phyloP scores from a whole-genome alignment of 768 basidiomycete genomes.

The Pleurotus tuber-regium region DNA sequence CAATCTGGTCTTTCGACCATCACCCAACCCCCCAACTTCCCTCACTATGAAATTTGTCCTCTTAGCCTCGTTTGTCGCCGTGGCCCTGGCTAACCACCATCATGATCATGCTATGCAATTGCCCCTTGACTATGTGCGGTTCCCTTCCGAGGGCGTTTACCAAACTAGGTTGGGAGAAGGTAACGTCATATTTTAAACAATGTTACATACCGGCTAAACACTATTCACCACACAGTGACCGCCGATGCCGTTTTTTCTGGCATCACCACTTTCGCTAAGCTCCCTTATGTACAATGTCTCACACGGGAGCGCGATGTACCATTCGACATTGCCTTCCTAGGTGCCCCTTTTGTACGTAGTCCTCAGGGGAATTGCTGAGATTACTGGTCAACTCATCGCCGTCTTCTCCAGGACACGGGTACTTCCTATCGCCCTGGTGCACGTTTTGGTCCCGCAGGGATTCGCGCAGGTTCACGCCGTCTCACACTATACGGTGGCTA shows the following conservation, averaged over 20 bases:
- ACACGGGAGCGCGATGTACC: constrained; percentile 51
- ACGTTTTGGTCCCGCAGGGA: constrained; percentile 82
- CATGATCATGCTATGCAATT: constrained; percentile 51
- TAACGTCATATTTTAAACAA: constrained; percentile 17
- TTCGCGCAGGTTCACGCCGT: constrained; percentile 75
- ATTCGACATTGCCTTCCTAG: constrained; percentile 83
- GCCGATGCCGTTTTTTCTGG: constrained; percentile 82
- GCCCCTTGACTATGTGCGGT: constrained; percentile 66
- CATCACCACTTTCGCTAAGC: constrained; percentile 80
- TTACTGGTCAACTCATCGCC: background rate
- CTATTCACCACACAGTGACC: constrained; percentile 44
- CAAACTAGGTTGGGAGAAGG: constrained; percentile 57
- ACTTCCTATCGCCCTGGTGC: constrained; percentile 83
- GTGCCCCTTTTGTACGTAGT: constrained; percentile 66
- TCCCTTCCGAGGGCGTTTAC: constrained; percentile 59
- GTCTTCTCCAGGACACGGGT: constrained; percentile 51
- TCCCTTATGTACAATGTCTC: constrained; percentile 83
- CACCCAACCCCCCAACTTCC: background rate
- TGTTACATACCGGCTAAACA: background rate
- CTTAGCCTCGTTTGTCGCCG: constrained; percentile 15
- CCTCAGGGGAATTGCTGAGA: background rate
- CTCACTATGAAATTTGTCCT: constrained; percentile 18
- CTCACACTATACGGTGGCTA: constrained; percentile 76
- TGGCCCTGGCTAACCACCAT: constrained; percentile 32
- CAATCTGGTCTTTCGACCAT: background rate